Conservation (phyloP, 306 rosid genomes). For the Senna tora region DNA sequence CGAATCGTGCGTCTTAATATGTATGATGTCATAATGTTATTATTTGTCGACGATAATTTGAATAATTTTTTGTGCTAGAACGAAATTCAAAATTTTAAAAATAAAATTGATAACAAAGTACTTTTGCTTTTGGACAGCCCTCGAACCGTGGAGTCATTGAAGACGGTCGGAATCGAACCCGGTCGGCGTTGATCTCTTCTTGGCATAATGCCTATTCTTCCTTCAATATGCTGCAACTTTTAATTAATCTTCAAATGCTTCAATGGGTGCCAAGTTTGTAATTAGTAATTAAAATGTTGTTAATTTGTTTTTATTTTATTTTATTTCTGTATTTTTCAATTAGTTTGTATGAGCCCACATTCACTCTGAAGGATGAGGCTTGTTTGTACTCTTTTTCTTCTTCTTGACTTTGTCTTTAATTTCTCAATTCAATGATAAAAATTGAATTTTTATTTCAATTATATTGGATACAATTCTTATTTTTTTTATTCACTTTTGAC, state of each 20-base stretch:
- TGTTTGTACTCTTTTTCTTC: background rate
- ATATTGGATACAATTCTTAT: too few relatives aligned
- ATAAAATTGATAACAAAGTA: too few relatives aligned
- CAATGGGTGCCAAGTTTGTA: constrained; percentile 6
- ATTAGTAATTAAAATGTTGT: background rate
- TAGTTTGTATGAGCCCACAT: constrained; percentile 6
- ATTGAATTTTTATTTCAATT: too few relatives aligned
- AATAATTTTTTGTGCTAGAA: too few relatives aligned
- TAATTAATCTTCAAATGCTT: background rate
- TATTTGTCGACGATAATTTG: too few relatives aligned
- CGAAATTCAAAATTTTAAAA: too few relatives aligned
- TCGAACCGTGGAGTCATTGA: constrained; percentile 42
- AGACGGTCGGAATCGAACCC: constrained; percentile 44
- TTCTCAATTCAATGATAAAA: too few relatives aligned
- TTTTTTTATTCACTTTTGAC: too few relatives aligned
- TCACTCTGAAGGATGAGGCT: constrained; percentile 32
- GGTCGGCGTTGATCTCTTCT: constrained; percentile 17
- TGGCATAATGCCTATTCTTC: background rate
- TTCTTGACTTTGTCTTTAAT: too few relatives aligned
- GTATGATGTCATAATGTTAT: too few relatives aligned
- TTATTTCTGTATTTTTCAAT: background rate
- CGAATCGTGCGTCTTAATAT: too few relatives aligned
- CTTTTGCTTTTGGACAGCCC: constrained; percentile 36
- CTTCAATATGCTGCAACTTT: background rate
- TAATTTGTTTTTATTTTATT: background rate